These are phyloP conservation scores for Solanum clarkiae DNA, from an alignment of 257 asterid genomes.

Conservation along the genomic window DNA sequence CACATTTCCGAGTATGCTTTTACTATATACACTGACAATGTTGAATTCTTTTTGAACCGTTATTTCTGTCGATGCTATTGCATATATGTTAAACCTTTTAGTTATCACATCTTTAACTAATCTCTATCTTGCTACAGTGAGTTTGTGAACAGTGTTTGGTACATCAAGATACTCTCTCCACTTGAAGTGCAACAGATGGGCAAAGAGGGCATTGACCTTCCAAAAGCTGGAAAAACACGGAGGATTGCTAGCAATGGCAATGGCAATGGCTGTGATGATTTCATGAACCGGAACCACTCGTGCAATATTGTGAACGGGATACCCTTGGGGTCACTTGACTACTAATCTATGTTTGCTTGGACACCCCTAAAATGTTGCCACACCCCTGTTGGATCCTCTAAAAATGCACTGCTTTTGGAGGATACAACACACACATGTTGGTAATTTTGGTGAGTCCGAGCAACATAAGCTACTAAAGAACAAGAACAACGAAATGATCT, in stretches of 20 bases:
- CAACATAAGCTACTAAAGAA: neutral
- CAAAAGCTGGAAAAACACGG: constrained; percentile 23
- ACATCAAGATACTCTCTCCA: constrained; percentile 87
- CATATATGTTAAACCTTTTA: neutral
- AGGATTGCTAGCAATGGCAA: constrained; percentile 29
- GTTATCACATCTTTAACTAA: neutral
- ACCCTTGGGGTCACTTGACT: constrained; percentile 60
- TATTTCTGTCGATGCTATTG: neutral
- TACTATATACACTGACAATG: neutral
- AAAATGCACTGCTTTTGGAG: neutral
- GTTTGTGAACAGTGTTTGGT: constrained; percentile 77
- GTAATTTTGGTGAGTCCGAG: neutral
- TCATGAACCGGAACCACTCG: constrained; percentile 30
- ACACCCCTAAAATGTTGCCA: neutral
- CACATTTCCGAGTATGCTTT: neutral
- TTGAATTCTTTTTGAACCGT: neutral
- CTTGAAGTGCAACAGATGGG: constrained; percentile 95
- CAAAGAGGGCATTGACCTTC: constrained; percentile 64
- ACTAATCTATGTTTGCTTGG: constrained; percentile 11
- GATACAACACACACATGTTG: neutral
- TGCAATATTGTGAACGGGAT: constrained; percentile 40
- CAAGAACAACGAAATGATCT: neutral
- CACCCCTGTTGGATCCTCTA: neutral
- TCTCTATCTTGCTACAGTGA: constrained; percentile 30
- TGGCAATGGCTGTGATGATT: constrained; percentile 38